Evolutionary conservation across 2,329 filamentous ascomycete genomes (phyloP).

Genomic region (Mariannaea elegans): DNA sequence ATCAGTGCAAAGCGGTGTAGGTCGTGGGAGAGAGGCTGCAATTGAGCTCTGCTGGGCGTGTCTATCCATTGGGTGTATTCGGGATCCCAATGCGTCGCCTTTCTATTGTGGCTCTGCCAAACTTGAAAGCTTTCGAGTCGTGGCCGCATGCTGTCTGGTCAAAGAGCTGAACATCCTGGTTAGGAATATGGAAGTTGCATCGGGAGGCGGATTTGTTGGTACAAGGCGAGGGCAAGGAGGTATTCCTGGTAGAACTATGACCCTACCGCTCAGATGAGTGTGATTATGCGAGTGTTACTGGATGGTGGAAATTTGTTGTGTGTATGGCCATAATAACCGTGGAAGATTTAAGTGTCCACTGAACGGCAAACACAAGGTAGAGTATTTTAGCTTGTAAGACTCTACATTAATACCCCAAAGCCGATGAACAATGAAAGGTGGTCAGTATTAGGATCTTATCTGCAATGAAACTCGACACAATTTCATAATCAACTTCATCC

Average conservation of each 20-base stretch:
- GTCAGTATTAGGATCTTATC: too few relatives aligned
- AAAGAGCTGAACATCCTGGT: slow-evolving; percentile 34
- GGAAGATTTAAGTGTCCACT: too few relatives aligned
- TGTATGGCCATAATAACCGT: not conserved
- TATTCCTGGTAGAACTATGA: slow-evolving; percentile 10
- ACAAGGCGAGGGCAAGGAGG: slow-evolving; percentile 26
- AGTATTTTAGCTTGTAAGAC: too few relatives aligned
- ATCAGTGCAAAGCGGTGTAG: slow-evolving; percentile 6
- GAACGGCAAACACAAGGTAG: too few relatives aligned
- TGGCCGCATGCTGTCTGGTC: slow-evolving; percentile 48
- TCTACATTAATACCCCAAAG: too few relatives aligned
- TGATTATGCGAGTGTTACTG: not conserved
- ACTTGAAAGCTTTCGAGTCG: slow-evolving; percentile 49
- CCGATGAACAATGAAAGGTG: too few relatives aligned
- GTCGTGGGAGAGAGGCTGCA: slow-evolving; percentile 35
- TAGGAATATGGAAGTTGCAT: slow-evolving; percentile 18
- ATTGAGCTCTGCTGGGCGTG: slow-evolving; percentile 49
- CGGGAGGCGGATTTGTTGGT: slow-evolving; percentile 38
- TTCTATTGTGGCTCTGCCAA: slow-evolving; percentile 27
- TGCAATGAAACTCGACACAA: too few relatives aligned
- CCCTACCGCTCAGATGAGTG: slow-evolving; percentile 30
- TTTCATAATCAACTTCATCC: too few relatives aligned
- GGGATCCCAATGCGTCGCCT: not conserved
- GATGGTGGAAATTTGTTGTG: not conserved
- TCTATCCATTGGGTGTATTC: slow-evolving; percentile 40